Base-by-base conservation (phyloP, 495 filamentous ascomycete genomes). In the Zalerion maritima region DNA sequence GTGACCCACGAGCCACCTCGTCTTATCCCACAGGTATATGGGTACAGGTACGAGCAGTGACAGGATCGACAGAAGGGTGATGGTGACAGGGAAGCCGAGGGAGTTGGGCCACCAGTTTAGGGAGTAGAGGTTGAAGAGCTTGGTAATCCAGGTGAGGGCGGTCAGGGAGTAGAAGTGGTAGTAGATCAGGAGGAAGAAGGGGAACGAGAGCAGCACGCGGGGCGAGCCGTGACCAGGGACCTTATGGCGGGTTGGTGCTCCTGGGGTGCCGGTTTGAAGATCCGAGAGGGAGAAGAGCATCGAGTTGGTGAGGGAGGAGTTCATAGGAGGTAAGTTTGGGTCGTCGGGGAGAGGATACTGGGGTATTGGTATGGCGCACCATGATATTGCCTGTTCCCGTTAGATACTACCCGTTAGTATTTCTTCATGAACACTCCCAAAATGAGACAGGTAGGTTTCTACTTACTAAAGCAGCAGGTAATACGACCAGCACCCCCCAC, bases 61-160 rank as follows among this genome's bases (percentile, higher is more conserved):
- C 14, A 72, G 35, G 18, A 61, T 41, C 24, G 63, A 65, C 35
- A 74, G 72, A 18, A 62, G 33, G 1, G 64, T 64, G 28, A 73
- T 56, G 8, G 71, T 72, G 10, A 62, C 21, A 5, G 68, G 64
- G 30, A 75, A 73, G 5, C 71, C 71, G 6, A 74, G 52, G 16
- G 60, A 60, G 17, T 58, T 50, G 5, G 71, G 71, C 71, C 71
- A 75, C 67, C 67, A 72, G 47, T 72, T 72, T 18, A 76, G 52
- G 24, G 65, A 70, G 48, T 76, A 76, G 14, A 76, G 52, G 45
- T 76, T 76, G 46, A 76, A 76, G 1, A 76, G 57, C 36, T 76
- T 76, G 24, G 71, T 76, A 27, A 76, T 71, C 71, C 71, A 76
- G 17, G 73, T 62, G 36, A 76, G 48, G 3, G 67, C 71, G 5